These are phyloP conservation scores for Lichtheimia ramosa DNA, from an alignment of 371 early-diverging fungal species.

Conservation along the genomic window DNA sequence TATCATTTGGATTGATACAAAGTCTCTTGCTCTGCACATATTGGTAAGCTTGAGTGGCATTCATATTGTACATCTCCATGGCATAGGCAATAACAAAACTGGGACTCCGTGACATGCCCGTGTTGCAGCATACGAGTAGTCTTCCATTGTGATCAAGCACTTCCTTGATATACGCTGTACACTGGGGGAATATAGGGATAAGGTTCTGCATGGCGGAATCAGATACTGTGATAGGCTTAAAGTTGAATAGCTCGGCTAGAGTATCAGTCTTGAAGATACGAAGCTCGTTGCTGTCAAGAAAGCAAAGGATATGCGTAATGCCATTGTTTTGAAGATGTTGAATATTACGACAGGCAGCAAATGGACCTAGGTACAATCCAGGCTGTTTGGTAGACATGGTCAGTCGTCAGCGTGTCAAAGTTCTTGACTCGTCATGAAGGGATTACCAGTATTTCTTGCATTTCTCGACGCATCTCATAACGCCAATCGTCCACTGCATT, in stretches of 20 bases:
- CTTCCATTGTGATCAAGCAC: slow-evolving; percentile 55
- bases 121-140: slow-evolving; percentile 84
- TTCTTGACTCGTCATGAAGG: too few relatives aligned
- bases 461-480: slow-evolving; percentile 82
- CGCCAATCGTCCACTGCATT: slow-evolving; percentile 58
- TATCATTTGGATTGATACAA: slow-evolving; percentile 85
- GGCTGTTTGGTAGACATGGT: slow-evolving; percentile 36
- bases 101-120: slow-evolving; percentile 84
- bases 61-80: slow-evolving; percentile 71
- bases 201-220: slow-evolving; percentile 71
- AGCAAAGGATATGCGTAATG: slow-evolving; percentile 77
- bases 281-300: slow-evolving; percentile 66
- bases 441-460: slow-evolving; percentile 74
- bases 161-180: slow-evolving; percentile 57
- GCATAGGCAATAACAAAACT: slow-evolving; percentile 88
- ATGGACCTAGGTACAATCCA: slow-evolving; percentile 79
- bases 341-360: slow-evolving; percentile 64
- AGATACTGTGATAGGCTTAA: slow-evolving; percentile 55
- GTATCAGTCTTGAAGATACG: slow-evolving; percentile 34
- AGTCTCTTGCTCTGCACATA: slow-evolving; percentile 83
- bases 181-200: slow-evolving; percentile 72
- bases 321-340: slow-evolving; percentile 48
- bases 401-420: neutral
- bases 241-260: slow-evolving; percentile 22
- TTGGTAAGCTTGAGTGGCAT: slow-evolving; percentile 71